phyloP scores from a whole-genome alignment of 1,284 basidiomycete genomes.

The Fistulina hepatica region DNA sequence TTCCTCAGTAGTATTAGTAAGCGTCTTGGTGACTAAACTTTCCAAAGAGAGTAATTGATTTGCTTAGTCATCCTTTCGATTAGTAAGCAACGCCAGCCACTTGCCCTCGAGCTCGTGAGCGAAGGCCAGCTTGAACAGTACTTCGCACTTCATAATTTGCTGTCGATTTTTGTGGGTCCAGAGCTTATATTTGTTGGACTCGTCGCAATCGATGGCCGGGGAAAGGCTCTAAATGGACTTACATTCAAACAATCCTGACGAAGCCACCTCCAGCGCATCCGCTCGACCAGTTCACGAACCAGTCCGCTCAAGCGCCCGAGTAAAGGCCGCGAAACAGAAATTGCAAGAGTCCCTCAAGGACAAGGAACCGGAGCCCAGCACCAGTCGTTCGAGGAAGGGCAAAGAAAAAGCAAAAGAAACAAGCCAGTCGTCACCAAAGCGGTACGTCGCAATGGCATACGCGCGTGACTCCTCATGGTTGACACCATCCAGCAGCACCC shows the following conservation, averaged over 20 bases:
- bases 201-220: conserved; percentile 73
- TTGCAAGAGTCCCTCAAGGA: conserved; percentile 35
- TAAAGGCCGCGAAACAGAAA: conserved; percentile 63
- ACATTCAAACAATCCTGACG: conserved; percentile 56
- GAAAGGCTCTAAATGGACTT: conserved; percentile 78
- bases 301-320: conserved; percentile 63
- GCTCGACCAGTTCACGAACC: conserved; percentile 24
- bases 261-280: conserved; percentile 47
- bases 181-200: too few relatives aligned
- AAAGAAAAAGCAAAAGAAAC: conserved; percentile 30
- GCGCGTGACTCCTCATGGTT: conserved; percentile 14
- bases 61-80: too few relatives aligned
- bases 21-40: too few relatives aligned
- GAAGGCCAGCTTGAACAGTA: too few relatives aligned
- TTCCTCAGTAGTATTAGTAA: too few relatives aligned
- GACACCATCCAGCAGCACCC: conserved; percentile 17
- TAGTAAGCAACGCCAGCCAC: too few relatives aligned
- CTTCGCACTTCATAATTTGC: too few relatives aligned
- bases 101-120: too few relatives aligned
- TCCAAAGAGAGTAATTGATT: too few relatives aligned
- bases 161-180: too few relatives aligned
- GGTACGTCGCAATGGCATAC: conserved; percentile 34
- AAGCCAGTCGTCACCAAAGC: conserved; percentile 35
- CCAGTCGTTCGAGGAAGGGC: conserved; percentile 20
- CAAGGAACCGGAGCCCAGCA: conserved; percentile 15